phyloP scores from a whole-genome alignment of 305 asterid species.

The Rubia peregrina region DNA sequence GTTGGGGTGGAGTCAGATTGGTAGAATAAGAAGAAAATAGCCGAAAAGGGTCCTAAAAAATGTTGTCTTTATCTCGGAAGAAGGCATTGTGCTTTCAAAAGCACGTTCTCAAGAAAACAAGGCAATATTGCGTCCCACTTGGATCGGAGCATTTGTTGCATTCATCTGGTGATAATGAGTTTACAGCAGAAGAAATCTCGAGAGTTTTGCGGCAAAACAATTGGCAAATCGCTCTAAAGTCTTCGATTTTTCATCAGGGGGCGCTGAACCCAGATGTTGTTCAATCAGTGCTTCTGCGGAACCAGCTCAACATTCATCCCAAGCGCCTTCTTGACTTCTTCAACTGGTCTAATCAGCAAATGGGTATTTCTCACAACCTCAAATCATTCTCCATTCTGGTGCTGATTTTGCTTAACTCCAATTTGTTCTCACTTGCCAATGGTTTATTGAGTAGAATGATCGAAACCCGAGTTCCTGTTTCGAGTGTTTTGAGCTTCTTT shows the following conservation, averaged over 20 bases:
- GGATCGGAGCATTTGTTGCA: conserved; percentile 30
- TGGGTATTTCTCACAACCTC: conserved; percentile 48
- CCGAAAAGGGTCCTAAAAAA: conserved; percentile 9
- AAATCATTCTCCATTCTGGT: conserved; percentile 50
- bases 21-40: background rate
- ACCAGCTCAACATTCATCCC: conserved; percentile 48
- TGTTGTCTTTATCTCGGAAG: conserved; percentile 25
- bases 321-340: conserved; percentile 66
- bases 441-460: conserved; percentile 41
- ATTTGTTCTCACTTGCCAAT: conserved; percentile 45
- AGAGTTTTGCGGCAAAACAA: conserved; percentile 42
- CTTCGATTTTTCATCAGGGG: conserved; percentile 38
- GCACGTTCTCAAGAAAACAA: conserved; percentile 29
- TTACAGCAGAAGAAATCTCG: conserved; percentile 50
- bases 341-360: conserved; percentile 50
- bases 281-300: conserved; percentile 43
- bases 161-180: conserved; percentile 32
- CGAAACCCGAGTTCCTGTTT: conserved; percentile 34
- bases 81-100: conserved; percentile 19
- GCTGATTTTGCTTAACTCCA: conserved; percentile 48
- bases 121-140: conserved; percentile 20
- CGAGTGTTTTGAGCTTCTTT: conserved; percentile 42
- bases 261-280: conserved; percentile 57
- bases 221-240: conserved; percentile 59
- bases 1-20: background rate